Base-by-base conservation (phyloP, 176 grass and related monocot genomes). In the Ensete glaucum region DNA sequence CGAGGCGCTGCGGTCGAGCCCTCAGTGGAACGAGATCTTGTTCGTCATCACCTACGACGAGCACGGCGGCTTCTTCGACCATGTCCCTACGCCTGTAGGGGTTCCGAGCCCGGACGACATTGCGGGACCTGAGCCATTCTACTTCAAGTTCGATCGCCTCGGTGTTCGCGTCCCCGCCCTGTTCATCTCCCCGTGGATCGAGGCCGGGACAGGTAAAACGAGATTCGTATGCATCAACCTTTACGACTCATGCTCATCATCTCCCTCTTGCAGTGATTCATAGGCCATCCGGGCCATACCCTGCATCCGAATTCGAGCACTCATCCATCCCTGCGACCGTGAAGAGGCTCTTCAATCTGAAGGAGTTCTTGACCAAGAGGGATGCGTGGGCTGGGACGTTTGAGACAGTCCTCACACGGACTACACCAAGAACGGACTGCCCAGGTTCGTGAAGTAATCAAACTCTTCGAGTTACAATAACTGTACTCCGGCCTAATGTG, bases 61-160 rank as follows among this genome's bases (percentile, higher is more conserved):
- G 80, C 92, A 96, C 52, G 92, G 89, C 0, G 89, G 92, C 1
- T 96, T 96, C 84, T 96, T 87, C 71, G 92, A 92, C 79, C 90
- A 89, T 22, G 87, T 92, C 14, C 90, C 90, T 1, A 87, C 90
- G 3, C 90, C 83, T 0, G 78, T 81, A 0, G 85, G 79, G 80
- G 87, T 20, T 21, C 60, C 16, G 84, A 77, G 1, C 83, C 85
- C 0, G 34, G 34, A 43, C 34, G 34, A 43, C 34, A 43, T 43
- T 81, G 0, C 83, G 79, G 80, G 87, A 20, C 26, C 60, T 11
- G 84, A 77, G 0, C 83, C 85, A 0, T 96, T 88, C 83, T 78
- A 83, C 62, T 96, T 96, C 82, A 27, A 78, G 50, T 96, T 96
- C 75, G 79, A 96, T 50, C 85, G 89, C 24, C 87, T 96, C 17